Evolutionary conservation across 805 yeast genomes (phyloP), one percentile per base, ranked within the genome.

Genomic region (Ogataea ganodermae): DNA sequence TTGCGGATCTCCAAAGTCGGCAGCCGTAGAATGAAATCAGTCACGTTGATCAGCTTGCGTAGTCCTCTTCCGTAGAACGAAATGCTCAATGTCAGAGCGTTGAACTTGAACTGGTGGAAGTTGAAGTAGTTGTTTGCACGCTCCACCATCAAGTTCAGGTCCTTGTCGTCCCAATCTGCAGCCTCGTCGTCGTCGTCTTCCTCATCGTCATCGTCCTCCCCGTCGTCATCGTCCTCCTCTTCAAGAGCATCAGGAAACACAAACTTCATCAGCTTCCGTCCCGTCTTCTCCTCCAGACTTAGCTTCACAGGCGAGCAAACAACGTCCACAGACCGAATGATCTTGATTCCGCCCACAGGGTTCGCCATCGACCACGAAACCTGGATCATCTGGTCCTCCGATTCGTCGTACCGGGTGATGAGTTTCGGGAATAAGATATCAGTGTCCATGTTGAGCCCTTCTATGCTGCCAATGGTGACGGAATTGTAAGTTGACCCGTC

Each of bases 311-410:
- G 96, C 44, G 78, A 75, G 14, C 89, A 63, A 1, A 68, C 65
- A 16, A 88, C 71, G 30, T 79, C 79, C 20, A 89, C 83, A 42
- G 76, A 70, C 49, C 81, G 82, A 68, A 91, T 73, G 20, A 91
- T 83, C n/a, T 86, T 78, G 42, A 91, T 89, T 9, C 98, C 98
- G 26, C 97, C 98, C 46, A 92, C 85, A 0, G 96, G 89, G 45
- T 79, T 80, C 44, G 85, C 78, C 83, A 86, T 79, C n/a, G 80
- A 77, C 98, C 98, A 91, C 9, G 68, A 61, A 2, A 83, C 65
- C 6, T 67, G 65, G 6, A 84, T 62, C 50, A 79, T 64, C 36
- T 61, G 59, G n/a, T 59, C 55, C 8, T 46, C 22, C 2, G 10
- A 24, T 3, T 6, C 27, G 9, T 20, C 57, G 49, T 61, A 76